phyloP scores from a whole-genome alignment of 305 asterid genomes.

The Solanum hybrid region DNA sequence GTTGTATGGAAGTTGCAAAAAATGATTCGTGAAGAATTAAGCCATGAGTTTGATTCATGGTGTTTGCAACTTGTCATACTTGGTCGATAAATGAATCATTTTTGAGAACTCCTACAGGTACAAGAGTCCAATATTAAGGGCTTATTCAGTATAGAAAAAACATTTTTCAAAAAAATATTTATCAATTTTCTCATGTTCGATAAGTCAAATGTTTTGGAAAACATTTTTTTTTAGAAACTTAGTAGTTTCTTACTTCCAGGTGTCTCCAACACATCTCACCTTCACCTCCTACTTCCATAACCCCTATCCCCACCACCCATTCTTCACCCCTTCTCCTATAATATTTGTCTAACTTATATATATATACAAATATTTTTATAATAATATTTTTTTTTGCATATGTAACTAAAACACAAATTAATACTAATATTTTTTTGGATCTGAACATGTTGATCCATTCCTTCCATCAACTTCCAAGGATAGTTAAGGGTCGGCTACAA shows the following conservation, averaged over 20 bases:
- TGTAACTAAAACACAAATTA: neutral
- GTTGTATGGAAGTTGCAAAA: neutral
- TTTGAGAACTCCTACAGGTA: neutral
- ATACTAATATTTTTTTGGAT: neutral
- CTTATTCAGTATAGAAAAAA: neutral
- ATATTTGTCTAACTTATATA: neutral
- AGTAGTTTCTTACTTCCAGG: neutral
- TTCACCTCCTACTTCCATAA: neutral
- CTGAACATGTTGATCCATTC: neutral
- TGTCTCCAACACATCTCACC: neutral
- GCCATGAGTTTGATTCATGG: neutral
- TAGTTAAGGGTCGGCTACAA: neutral
- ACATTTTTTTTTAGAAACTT: neutral
- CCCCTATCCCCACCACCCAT: neutral
- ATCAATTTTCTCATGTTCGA: rapidly evolving
- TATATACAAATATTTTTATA: neutral
- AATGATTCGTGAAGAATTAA: neutral
- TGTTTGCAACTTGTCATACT: neutral
- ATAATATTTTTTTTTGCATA: neutral
- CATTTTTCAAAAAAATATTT: neutral
- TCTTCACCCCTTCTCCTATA: neutral
- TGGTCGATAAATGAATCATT: neutral
- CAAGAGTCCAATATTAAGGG: neutral
- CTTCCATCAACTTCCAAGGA: neutral
- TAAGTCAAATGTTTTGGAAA: neutral